phyloP scores from a whole-genome alignment of 2,329 filamentous ascomycete genomes.

The Calonectria pauciramosa region DNA sequence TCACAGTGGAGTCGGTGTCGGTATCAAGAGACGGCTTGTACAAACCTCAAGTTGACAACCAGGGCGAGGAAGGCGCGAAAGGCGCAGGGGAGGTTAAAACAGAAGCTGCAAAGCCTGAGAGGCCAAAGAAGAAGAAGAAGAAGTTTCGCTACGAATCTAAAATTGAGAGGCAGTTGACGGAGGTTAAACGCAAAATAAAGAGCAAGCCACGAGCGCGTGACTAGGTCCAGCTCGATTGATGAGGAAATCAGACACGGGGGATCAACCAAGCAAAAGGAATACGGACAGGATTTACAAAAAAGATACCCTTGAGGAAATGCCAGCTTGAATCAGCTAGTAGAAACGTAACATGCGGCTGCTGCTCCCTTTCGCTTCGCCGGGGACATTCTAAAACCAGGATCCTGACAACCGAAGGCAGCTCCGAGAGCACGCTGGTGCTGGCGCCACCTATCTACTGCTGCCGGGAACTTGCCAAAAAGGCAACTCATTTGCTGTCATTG shows the following conservation, averaged over 20 bases:
- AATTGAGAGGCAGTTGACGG: slow-evolving; percentile 81
- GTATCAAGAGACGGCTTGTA: slow-evolving; percentile 81
- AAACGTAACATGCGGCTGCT: slow-evolving; percentile 49
- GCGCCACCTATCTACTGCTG: slow-evolving; percentile 26
- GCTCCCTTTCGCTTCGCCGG: slow-evolving; percentile 46
- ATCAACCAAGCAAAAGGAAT: slow-evolving; percentile 17
- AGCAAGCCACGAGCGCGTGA: slow-evolving; percentile 55
- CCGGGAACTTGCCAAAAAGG: slow-evolving; percentile 34
- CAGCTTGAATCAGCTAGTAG: slow-evolving; percentile 47
- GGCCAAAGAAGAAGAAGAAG: slow-evolving; percentile 85
- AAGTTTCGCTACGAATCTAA: slow-evolving; percentile 96
- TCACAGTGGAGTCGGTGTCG: slow-evolving; percentile 91
- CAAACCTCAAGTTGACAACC: slow-evolving; percentile 59
- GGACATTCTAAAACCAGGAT: slow-evolving; percentile 41
- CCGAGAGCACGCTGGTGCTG: slow-evolving; percentile 33
- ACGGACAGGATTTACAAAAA: slow-evolving; percentile 43
- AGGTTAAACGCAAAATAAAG: slow-evolving; percentile 79
- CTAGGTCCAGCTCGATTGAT: slow-evolving; percentile 19
- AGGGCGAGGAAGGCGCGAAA: slow-evolving; percentile 44
- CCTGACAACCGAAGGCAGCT: slow-evolving; percentile 41
- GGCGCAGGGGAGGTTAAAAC: slow-evolving; percentile 43
- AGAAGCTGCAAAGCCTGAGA: slow-evolving; percentile 47
- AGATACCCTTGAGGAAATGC: slow-evolving; percentile 50
- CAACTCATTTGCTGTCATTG: slow-evolving; percentile 33
- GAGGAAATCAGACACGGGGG: slow-evolving; percentile 15